Evolutionary conservation across 2,329 filamentous ascomycete genomes (phyloP).

Genomic region (Neonectria neomacrospora): DNA sequence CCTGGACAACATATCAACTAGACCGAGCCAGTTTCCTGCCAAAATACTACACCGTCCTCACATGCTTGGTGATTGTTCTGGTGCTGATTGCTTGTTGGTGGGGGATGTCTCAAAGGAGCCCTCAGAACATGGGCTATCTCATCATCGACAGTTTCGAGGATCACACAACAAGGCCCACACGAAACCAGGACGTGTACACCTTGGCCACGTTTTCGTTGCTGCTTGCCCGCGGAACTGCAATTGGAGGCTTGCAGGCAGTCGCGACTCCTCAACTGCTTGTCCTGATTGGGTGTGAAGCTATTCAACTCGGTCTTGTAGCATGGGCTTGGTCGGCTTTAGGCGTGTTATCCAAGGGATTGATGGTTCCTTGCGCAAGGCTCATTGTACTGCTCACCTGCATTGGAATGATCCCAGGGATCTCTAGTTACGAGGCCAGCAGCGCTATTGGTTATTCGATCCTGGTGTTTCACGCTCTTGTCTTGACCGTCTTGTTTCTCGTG

Average conservation of each 20-base stretch:
- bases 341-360: slow-evolving; percentile 7
- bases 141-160: slow-evolving; percentile 67
- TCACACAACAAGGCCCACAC: slow-evolving; percentile 58
- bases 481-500: slow-evolving; percentile 34
- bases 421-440: slow-evolving; percentile 68
- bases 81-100: slow-evolving; percentile 45
- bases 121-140: slow-evolving; percentile 31
- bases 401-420: slow-evolving; percentile 69
- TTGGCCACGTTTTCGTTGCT: slow-evolving; percentile 30
- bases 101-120: slow-evolving; percentile 41
- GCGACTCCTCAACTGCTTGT: slow-evolving; percentile 18
- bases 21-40: slow-evolving; percentile 32
- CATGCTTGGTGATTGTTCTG: slow-evolving; percentile 33
- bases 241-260: slow-evolving; percentile 30
- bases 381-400: slow-evolving; percentile 46
- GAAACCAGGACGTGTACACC: slow-evolving; percentile 62
- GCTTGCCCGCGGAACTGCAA: slow-evolving; percentile 26
- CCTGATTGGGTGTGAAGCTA: slow-evolving; percentile 25
- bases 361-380: slow-evolving; percentile 22
- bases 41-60: slow-evolving; percentile 49
- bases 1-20: slow-evolving; percentile 79
- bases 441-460: slow-evolving; percentile 78
- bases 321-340: slow-evolving; percentile 69
- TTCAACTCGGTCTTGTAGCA: slow-evolving; percentile 42
- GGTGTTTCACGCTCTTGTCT: slow-evolving; percentile 70